These are phyloP conservation scores for Colletotrichum sp. DNA, from an alignment of 2,329 filamentous ascomycete genomes.

Conservation along the genomic window DNA sequence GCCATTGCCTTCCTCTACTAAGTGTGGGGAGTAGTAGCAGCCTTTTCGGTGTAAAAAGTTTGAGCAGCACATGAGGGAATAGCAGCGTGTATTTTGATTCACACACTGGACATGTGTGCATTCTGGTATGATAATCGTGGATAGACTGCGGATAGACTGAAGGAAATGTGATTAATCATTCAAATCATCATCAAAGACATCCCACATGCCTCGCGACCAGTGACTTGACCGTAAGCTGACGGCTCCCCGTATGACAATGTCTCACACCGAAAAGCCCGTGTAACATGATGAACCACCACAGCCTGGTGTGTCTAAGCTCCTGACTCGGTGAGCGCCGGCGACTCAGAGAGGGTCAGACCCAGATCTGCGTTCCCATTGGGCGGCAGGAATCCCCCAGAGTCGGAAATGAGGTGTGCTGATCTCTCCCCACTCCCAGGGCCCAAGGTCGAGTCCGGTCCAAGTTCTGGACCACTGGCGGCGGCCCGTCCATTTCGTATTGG, in stretches of 20 bases:
- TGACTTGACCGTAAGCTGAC: background rate
- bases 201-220: background rate
- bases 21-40: background rate
- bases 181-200: background rate
- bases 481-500: conserved; percentile 2
- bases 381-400: background rate
- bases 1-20: conserved; percentile 24
- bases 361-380: background rate
- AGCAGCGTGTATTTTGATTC: conserved; percentile 12
- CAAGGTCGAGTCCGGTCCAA: background rate
- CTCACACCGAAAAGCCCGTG: background rate
- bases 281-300: background rate
- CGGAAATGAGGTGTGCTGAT: conserved; percentile 20
- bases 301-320: background rate
- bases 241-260: background rate
- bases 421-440: background rate
- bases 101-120: conserved; percentile 9
- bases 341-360: background rate
- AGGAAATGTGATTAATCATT: conserved; percentile 15
- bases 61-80: conserved; percentile 1
- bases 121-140: conserved; percentile 19
- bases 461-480: background rate
- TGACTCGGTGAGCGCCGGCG: background rate
- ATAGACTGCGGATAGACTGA: conserved; percentile 22
- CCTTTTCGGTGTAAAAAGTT: background rate